Percentiles rank a stretch among this genome's conserved stretches.
Conservation (phyloP, 371 early-diverging fungal species). For the Syncephalis plumigaleata region DNA sequence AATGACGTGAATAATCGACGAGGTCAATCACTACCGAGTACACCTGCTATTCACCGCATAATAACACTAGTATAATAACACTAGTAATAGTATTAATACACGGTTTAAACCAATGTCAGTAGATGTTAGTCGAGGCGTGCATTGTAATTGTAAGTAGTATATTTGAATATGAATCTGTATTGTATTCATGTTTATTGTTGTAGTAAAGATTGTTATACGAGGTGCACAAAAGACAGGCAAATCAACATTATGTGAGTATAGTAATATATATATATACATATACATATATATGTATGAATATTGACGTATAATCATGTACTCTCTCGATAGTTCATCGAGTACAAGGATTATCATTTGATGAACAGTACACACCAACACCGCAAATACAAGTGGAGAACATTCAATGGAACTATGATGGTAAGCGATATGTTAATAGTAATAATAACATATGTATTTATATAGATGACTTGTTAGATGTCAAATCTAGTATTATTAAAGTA, state of each 20-base stretch:
- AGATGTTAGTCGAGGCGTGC: slow-evolving; percentile 27
- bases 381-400: slow-evolving; percentile 50
- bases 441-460: neutral
- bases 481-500: slow-evolving; percentile 42
- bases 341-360: slow-evolving; percentile 30
- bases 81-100: neutral
- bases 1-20: too few species aligned
- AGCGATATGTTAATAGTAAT: neutral
- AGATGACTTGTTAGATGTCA: slow-evolving; percentile 11
- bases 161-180: neutral
- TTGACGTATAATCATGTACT: neutral
- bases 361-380: slow-evolving; percentile 28
- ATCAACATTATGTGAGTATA: slow-evolving; percentile 33
- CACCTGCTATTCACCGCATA: too few species aligned
- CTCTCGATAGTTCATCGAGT: slow-evolving; percentile 26
- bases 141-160: slow-evolving; percentile 25
- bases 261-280: neutral
- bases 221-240: slow-evolving; percentile 51
- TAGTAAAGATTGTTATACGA: slow-evolving; percentile 46
- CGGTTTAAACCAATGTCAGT: slow-evolving; percentile 20
- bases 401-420: slow-evolving; percentile 44
- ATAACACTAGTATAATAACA: neutral
- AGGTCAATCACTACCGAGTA: too few species aligned
- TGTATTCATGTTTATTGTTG: neutral
- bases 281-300: too few species aligned